Base-by-base conservation (phyloP, 352 stramenopile genomes). In the Pythium pyrilobum region DNA sequence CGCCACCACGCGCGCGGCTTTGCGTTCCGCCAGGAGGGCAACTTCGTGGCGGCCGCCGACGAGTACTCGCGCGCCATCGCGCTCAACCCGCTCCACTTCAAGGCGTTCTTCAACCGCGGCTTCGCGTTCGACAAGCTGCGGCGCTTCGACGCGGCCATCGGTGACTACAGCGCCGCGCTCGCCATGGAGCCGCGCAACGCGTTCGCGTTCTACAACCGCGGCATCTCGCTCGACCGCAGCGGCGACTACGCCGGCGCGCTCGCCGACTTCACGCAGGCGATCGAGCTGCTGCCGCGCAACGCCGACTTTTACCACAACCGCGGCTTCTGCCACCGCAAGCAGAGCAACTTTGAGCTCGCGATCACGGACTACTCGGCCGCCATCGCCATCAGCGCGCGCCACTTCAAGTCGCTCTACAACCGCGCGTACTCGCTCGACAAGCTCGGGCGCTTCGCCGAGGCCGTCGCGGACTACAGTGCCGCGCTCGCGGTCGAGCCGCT, bases 331-430 rank as follows among this genome's bases (percentile, higher is more conserved):
- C 81, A 93, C 45, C 76, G 81, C 40, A 90, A 90, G 59, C 76
- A 93, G 31, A 75, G 78, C 27, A 76, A 88, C 41, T 92, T 87
- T 49, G 78, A 87, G 48, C 55, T 75, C 20, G 86, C 86, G 15
- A 90, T 96, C 50, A 53, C 55, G 15, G 84, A 93, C 55, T 96
- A 95, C 68, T 82, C 70, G 29, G 62, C 67, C 9, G 85, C 87
- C 12, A 75, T 96, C 24, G 51, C 71, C 13, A 70, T 81, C 46
- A 80, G 95, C 50, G 45, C 81, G 21, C 52, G 60, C 10, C 85
- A 96, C 56, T 96, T 95, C 59, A 96, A 95, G 62, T 87, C 87
- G 36, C 66, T 92, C 21, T 96, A 95, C 61, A 95, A 95, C 40
- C 78, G 85, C 11, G 87, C 85, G 16, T 96, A 93, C 57, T 95